Evolutionary conservation across 441 rosid species (phyloP), one percentile per base, ranked within the genome.

Genomic region (Adansonia gregorii): DNA sequence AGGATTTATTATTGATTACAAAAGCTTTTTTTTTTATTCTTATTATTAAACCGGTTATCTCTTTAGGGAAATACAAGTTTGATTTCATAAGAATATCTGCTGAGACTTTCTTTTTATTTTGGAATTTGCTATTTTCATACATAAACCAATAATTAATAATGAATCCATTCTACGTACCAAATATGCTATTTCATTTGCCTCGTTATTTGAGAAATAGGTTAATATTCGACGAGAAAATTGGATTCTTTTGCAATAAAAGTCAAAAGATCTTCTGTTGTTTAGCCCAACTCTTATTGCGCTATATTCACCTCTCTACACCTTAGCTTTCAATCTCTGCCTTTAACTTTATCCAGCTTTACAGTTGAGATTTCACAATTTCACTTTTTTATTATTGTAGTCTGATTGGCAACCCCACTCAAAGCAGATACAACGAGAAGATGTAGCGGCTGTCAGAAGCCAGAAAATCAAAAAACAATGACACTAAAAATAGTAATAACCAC

Each of bases 321-420:
- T 27, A 52, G 27, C 24, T 52, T 31, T 19, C 10, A 67, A 27
- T 58, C 14, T 27, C 19, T 4, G 59, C 19, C 41, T 2, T 17
- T 35, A 55, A 20, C n/a, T 70, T 12, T n/a, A 6, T 27, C 61
- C n/a, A 71, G 59, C 61, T 27, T 31, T 31, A 8, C 22, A 27
- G 48, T 49, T n/a, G 46, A 52, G 27, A 15, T 27, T 52, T 71
- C 74, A 71, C 15, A 15, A 35, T 52, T 71, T n/a, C 60, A 24
- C 19, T 48, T 68, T 12, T 2, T 45, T 43, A 19, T 67, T 67
- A 1, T 35, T 35, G 39, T 35, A 35, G 49, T 66, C 14, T 41
- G 12, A 66, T 66, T 66, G 51, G 71, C 52, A 67, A 67, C 51
- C 14, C 51, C n/a, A 35, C 5, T 63, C 0, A 67, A 19, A n/a